Conservation (phyloP, 495 filamentous ascomycete species). For the Penicillium crystallinum region DNA sequence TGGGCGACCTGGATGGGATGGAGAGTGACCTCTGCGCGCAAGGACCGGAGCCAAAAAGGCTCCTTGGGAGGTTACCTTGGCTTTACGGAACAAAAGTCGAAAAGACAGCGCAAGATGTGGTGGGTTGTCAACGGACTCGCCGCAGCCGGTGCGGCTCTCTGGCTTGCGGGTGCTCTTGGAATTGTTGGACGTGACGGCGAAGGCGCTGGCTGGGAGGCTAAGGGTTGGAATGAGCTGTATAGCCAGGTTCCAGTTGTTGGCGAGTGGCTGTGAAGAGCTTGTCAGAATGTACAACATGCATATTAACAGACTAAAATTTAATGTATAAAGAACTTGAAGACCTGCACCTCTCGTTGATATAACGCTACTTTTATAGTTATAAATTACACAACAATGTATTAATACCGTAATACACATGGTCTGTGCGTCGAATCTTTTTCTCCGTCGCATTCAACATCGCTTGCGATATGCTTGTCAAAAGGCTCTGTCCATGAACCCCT, state of each 20-base stretch:
- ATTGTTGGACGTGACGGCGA: conserved; percentile 69
- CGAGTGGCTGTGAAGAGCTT: conserved; percentile 36
- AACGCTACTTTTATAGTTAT: neutral
- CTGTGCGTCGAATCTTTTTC: conserved; percentile 22
- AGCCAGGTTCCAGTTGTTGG: conserved; percentile 49
- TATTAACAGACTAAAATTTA: conserved; percentile 12
- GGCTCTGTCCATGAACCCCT: conserved; percentile 11
- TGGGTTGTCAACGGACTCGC: conserved; percentile 61
- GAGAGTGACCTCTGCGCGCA: conserved; percentile 39
- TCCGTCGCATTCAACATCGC: conserved; percentile 7
- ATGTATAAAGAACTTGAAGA: conserved; percentile 1
- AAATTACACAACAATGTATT: neutral
- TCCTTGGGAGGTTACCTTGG: conserved; percentile 36
- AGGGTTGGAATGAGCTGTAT: conserved; percentile 69
- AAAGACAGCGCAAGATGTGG: conserved; percentile 55
- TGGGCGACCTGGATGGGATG: conserved; percentile 67
- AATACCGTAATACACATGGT: conserved; percentile 5
- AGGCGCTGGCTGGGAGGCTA: conserved; percentile 71
- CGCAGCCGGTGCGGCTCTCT: conserved; percentile 54
- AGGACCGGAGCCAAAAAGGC: conserved; percentile 28
- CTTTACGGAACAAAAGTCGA: conserved; percentile 33
- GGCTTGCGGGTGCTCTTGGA: conserved; percentile 77
- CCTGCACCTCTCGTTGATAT: too few relatives aligned
- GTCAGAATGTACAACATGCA: conserved; percentile 1
- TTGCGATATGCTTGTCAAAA: neutral